These are phyloP conservation scores for Coemansia sp. DNA, from an alignment of 192 early-diverging fungal genomes.

Conservation along the genomic window DNA sequence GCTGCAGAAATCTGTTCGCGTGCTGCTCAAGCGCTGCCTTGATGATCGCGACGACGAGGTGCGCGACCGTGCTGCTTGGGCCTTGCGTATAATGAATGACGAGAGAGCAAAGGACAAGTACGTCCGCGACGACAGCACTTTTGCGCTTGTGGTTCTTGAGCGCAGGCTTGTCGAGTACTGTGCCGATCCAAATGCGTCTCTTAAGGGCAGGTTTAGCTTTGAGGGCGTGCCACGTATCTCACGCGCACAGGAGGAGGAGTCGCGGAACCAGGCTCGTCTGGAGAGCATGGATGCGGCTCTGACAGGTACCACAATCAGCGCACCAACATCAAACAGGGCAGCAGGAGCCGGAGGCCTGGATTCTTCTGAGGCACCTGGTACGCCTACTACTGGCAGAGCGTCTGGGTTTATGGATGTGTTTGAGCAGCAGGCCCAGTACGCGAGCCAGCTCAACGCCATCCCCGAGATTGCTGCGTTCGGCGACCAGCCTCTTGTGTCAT, in stretches of 20 bases:
- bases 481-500: slow-evolving; percentile 71
- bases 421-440: slow-evolving; percentile 70
- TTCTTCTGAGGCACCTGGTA: slow-evolving; percentile 2
- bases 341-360: background rate
- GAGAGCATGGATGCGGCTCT: slow-evolving; percentile 49
- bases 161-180: slow-evolving; percentile 86
- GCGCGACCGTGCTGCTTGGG: slow-evolving; percentile 91
- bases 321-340: slow-evolving; percentile 6
- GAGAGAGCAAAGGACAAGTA: slow-evolving; percentile 65
- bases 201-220: slow-evolving; percentile 74
- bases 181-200: slow-evolving; percentile 60
- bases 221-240: slow-evolving; percentile 76
- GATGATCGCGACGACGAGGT: slow-evolving; percentile 99
- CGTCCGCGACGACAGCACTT: slow-evolving; percentile 84
- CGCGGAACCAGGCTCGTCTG: slow-evolving; percentile 61
- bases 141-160: slow-evolving; percentile 82
- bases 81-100: slow-evolving; percentile 75
- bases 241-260: slow-evolving; percentile 81
- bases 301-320: slow-evolving; percentile 40
- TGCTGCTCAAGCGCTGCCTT: slow-evolving; percentile 88
- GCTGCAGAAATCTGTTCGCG: slow-evolving; percentile 73
- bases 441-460: slow-evolving; percentile 73
- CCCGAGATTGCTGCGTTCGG: slow-evolving; percentile 85
- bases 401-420: slow-evolving; percentile 31
- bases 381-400: slow-evolving; percentile 9